Evolutionary conservation across 306 rosid genomes (phyloP).

Genomic region (Vicia faba): DNA sequence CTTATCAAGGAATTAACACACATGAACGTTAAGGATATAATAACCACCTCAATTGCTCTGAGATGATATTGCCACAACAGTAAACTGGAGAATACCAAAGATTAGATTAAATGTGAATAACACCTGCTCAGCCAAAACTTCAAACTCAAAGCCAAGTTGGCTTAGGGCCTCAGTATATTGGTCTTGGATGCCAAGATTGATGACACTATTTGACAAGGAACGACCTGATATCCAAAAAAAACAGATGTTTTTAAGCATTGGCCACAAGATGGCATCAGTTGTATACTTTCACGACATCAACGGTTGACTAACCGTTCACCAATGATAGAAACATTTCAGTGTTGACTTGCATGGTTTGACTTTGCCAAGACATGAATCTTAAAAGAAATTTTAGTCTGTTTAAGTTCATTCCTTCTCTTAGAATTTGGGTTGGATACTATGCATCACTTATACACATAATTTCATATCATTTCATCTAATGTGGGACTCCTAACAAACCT

Average conservation of each 20-base stretch:
- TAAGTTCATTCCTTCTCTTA: slow-evolving; percentile 24
- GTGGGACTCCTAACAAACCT: neutral
- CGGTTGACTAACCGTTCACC: slow-evolving; percentile 23
- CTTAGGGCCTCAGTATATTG: slow-evolving; percentile 74
- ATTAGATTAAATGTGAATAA: slow-evolving; percentile 22
- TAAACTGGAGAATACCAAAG: slow-evolving; percentile 26
- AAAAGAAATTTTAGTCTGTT: slow-evolving; percentile 8
- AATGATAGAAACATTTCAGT: slow-evolving; percentile 17
- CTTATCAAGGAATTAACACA: slow-evolving; percentile 43
- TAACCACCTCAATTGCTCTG: slow-evolving; percentile 18
- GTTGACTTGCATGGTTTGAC: neutral
- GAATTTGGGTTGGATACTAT: neutral
- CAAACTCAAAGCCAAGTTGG: slow-evolving; percentile 80
- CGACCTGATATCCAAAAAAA: slow-evolving; percentile 60
- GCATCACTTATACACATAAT: neutral
- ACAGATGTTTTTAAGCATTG: slow-evolving; percentile 27
- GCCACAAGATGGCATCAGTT: slow-evolving; percentile 17
- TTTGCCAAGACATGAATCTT: slow-evolving; percentile 17
- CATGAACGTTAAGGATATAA: slow-evolving; percentile 29
- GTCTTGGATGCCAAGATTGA: slow-evolving; percentile 75
- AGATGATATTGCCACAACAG: slow-evolving; percentile 15
- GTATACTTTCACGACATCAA: slow-evolving; percentile 31
- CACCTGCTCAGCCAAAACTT: slow-evolving; percentile 81
- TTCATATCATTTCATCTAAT: neutral
- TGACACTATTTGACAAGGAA: slow-evolving; percentile 73